These are phyloP conservation scores for Diaporthe amygdali DNA, from an alignment of 2,329 filamentous ascomycete genomes.

Conservation along the genomic window DNA sequence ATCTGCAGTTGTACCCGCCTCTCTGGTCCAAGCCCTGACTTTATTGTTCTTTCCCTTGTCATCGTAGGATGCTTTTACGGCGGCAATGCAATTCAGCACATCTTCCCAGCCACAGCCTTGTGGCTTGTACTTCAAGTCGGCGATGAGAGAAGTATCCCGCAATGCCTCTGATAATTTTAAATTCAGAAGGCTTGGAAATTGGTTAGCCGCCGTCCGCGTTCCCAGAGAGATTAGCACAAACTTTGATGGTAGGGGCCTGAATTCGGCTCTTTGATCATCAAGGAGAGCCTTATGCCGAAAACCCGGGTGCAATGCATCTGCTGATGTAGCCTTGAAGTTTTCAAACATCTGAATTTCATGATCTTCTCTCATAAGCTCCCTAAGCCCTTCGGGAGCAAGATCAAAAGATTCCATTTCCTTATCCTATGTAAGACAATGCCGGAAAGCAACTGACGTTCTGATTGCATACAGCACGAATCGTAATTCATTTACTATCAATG, in stretches of 20 bases:
- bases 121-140: background rate
- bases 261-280: background rate
- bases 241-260: background rate
- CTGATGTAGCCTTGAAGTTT: background rate
- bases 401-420: background rate
- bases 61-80: background rate
- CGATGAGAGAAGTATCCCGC: background rate
- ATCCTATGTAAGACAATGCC: background rate
- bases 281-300: background rate
- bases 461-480: too few species aligned
- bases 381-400: background rate
- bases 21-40: too few species aligned
- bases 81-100: background rate
- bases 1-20: too few species aligned
- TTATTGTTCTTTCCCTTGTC: background rate
- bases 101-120: constrained; percentile 6
- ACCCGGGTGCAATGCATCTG: background rate
- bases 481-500: too few species aligned
- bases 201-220: background rate
- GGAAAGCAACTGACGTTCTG: too few species aligned
- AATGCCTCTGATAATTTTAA: background rate
- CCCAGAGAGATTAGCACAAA: background rate
- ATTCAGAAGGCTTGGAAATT: background rate
- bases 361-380: background rate
- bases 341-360: background rate